phyloP scores from a whole-genome alignment of 495 filamentous ascomycete species.

The Aspergillus olivimuriae region DNA sequence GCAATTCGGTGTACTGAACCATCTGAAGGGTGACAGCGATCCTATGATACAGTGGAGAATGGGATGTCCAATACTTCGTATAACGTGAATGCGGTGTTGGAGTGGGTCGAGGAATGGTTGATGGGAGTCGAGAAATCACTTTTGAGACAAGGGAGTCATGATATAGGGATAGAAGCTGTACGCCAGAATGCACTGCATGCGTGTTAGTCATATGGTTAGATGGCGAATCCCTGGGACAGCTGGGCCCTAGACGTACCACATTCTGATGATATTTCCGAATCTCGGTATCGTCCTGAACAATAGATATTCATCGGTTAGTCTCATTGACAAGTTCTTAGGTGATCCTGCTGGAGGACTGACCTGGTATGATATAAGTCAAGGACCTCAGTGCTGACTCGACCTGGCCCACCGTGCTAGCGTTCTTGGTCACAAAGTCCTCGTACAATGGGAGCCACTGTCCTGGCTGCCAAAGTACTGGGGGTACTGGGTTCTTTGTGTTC shows the following conservation, averaged over 20 bases:
- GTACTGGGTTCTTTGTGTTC: constrained; percentile 24
- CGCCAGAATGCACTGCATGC: constrained; percentile 64
- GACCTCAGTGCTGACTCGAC: constrained; percentile 89
- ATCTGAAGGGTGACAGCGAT: constrained; percentile 77
- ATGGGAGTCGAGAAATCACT: constrained; percentile 46
- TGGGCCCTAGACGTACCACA: constrained; percentile 44
- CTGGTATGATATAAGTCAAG: constrained; percentile 91
- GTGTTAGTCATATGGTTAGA: constrained; percentile 2
- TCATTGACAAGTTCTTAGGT: neutral
- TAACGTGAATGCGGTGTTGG: constrained; percentile 81
- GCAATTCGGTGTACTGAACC: constrained; percentile 84
- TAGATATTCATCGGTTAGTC: constrained; percentile 1
- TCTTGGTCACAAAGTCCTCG: constrained; percentile 88
- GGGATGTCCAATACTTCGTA: constrained; percentile 79
- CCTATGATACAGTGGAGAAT: constrained; percentile 66
- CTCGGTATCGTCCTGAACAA: constrained; percentile 72
- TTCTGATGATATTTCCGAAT: constrained; percentile 91
- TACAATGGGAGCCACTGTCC: constrained; percentile 76
- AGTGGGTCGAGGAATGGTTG: constrained; percentile 35
- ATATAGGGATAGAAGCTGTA: constrained; percentile 88
- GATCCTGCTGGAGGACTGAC: constrained; percentile 30
- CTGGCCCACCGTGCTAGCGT: constrained; percentile 82
- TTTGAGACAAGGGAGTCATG: constrained; percentile 83
- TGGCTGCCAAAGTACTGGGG: constrained; percentile 45
- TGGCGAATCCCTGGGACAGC: neutral